Conservation (phyloP, 495 filamentous ascomycete species). For the Podospora tetraspora region DNA sequence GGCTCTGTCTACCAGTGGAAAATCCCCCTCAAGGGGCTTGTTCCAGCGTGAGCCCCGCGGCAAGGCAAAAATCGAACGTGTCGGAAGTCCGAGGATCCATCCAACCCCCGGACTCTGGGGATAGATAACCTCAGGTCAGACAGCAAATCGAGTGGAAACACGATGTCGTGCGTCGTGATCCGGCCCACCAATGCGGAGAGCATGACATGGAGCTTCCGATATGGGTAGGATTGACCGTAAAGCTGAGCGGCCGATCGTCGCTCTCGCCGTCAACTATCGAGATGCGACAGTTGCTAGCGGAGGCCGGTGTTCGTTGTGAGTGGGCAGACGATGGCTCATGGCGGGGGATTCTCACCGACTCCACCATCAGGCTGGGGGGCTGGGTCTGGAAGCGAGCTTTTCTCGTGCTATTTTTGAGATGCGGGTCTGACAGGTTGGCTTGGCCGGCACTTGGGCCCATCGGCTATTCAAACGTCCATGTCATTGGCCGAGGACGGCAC, state of each 20-base stretch:
- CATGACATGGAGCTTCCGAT: not conserved
- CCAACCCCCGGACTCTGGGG: not conserved
- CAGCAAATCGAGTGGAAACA: not conserved
- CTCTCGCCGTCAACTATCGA: not conserved
- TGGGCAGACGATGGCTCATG: not conserved
- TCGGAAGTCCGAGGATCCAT: not conserved
- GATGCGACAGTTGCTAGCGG: not conserved
- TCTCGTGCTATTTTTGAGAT: not conserved
- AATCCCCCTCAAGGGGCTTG: not conserved
- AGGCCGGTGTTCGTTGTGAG: not conserved
- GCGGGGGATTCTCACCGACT: not conserved
- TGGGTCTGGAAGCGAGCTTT: not conserved
- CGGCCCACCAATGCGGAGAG: not conserved
- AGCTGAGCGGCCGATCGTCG: not conserved
- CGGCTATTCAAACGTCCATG: not conserved
- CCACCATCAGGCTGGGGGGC: not conserved
- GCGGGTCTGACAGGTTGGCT: not conserved
- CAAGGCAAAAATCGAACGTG: not conserved
- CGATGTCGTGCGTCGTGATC: not conserved
- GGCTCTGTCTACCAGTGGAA: not conserved
- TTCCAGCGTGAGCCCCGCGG: not conserved
- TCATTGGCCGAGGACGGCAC: not conserved
- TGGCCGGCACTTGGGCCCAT: not conserved
- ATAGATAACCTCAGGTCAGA: not conserved
- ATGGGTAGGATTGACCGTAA: not conserved